These are phyloP conservation scores for Debaryomyces subglobosus DNA, from an alignment of 1,139 yeast genomes.

Conservation along the genomic window DNA sequence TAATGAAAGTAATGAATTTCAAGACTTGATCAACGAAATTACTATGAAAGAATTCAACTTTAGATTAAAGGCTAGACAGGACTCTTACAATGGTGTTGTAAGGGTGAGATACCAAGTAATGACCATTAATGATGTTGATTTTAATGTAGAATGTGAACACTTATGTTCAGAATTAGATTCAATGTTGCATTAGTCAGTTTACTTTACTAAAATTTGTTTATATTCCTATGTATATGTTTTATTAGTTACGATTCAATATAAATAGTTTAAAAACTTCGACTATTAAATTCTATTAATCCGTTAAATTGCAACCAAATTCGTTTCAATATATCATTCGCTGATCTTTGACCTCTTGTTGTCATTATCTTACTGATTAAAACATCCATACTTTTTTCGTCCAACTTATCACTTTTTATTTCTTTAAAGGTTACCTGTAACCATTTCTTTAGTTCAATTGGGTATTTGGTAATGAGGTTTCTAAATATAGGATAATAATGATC, in stretches of 20 bases:
- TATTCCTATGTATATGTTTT: slow-evolving; percentile 5
- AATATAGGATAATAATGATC: slow-evolving; percentile 60
- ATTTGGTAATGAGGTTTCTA: slow-evolving; percentile 54
- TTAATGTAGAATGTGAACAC: slow-evolving; percentile 60
- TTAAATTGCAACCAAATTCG: slow-evolving; percentile 66
- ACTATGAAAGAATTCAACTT: slow-evolving; percentile 73
- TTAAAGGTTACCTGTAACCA: slow-evolving; percentile 47
- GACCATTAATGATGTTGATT: slow-evolving; percentile 59
- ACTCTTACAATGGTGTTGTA: slow-evolving; percentile 75
- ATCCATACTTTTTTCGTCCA: slow-evolving; percentile 27
- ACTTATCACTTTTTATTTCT: slow-evolving; percentile 29
- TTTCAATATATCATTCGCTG: slow-evolving; percentile 57
- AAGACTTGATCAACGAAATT: slow-evolving; percentile 51
- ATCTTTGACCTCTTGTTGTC: slow-evolving; percentile 66
- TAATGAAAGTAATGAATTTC: slow-evolving; percentile 50
- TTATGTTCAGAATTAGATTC: slow-evolving; percentile 55
- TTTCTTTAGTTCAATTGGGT: slow-evolving; percentile 47
- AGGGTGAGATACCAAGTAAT: slow-evolving; percentile 76
- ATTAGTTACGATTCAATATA: slow-evolving; percentile 3
- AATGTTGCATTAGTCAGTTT: slow-evolving; percentile 6
- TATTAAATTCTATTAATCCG: slow-evolving; percentile 49
- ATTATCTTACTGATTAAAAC: slow-evolving; percentile 57
- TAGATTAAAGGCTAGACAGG: slow-evolving; percentile 81
- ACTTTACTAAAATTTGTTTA: not conserved
- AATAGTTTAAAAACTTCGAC: slow-evolving; percentile 8